Percentiles rank a stretch among this genome's conserved stretches.
phyloP scores from a whole-genome alignment of 257 asterid genomes.

The Solanum tacnaense region DNA sequence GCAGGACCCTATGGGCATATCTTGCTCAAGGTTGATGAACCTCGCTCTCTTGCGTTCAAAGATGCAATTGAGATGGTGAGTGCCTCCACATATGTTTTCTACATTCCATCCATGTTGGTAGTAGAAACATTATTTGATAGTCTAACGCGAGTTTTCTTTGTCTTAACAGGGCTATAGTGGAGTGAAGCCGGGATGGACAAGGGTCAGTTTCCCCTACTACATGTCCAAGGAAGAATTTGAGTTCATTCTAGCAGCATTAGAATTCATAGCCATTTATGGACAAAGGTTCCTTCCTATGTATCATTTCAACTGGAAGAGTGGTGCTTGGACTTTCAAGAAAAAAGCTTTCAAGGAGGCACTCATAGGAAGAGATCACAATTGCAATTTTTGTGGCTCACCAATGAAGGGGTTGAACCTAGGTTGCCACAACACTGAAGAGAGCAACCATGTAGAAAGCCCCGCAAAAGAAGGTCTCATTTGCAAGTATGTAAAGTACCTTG shows the following conservation, averaged over 20 bases:
- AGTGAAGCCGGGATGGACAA: constrained; percentile 72
- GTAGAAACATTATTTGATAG: neutral
- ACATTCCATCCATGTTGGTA: neutral
- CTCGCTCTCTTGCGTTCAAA: constrained; percentile 29
- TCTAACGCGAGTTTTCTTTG: neutral
- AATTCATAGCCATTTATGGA: constrained; percentile 53
- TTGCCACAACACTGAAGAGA: neutral
- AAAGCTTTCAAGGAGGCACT: neutral
- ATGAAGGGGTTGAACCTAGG: constrained; percentile 13
- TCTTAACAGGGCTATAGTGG: constrained; percentile 49
- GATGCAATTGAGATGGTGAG: constrained; percentile 35
- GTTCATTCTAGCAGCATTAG: constrained; percentile 42
- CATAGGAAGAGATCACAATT: neutral
- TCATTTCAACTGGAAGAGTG: constrained; percentile 45
- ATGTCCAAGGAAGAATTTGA: constrained; percentile 57
- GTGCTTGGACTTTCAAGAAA: constrained; percentile 51
- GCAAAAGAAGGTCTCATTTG: neutral
- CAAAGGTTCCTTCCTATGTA: constrained; percentile 47
- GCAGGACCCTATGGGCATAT: constrained; percentile 67
- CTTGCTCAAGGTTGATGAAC: constrained; percentile 31
- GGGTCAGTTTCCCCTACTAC: constrained; percentile 68
- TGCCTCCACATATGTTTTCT: neutral
- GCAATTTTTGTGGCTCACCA: neutral
- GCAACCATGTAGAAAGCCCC: neutral
- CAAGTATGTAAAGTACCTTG: constrained; percentile 28